Evolutionary conservation across 257 asterid species (phyloP).

Genomic region (Misopates orontium): DNA sequence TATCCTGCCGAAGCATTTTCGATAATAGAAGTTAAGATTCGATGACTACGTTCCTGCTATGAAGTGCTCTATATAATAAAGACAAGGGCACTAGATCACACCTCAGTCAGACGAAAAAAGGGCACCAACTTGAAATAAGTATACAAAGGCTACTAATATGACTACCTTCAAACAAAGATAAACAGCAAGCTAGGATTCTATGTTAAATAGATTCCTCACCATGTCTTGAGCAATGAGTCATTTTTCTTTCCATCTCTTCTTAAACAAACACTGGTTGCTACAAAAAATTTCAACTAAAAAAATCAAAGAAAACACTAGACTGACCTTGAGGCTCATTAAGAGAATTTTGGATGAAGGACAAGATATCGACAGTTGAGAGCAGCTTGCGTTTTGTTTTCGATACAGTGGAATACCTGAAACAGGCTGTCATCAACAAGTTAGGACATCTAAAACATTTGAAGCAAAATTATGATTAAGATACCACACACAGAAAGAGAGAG

Average conservation of each 20-base stretch:
- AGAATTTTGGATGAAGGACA: slow-evolving; percentile 55
- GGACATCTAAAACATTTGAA: slow-evolving; percentile 34
- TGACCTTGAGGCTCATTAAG: slow-evolving; percentile 66
- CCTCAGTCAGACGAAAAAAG: not conserved
- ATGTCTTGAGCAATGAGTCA: too few relatives aligned
- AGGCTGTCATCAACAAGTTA: slow-evolving; percentile 59
- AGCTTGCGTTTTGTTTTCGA: slow-evolving; percentile 33
- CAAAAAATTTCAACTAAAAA: slow-evolving; percentile 9
- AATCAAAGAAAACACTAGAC: slow-evolving; percentile 18
- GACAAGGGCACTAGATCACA: not conserved
- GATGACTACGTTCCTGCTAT: not conserved
- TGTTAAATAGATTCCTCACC: too few relatives aligned
- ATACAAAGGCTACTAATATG: not conserved
- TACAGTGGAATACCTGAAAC: slow-evolving; percentile 74
- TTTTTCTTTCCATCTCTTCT: not conserved
- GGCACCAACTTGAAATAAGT: not conserved
- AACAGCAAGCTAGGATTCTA: too few relatives aligned
- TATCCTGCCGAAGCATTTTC: not conserved
- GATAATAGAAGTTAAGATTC: not conserved
- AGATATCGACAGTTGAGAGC: slow-evolving; percentile 36
- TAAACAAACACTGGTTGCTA: too few relatives aligned
- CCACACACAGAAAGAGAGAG: not conserved
- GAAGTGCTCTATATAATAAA: too few relatives aligned
- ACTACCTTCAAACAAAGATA: too few relatives aligned
- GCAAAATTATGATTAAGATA: slow-evolving; percentile 14